A percentile compares a stretch with the other conserved stretches of the same genome.
These are phyloP conservation scores for Akanthomyces uredinophilus DNA, from an alignment of 2,329 filamentous ascomycete genomes.

Conservation along the genomic window DNA sequence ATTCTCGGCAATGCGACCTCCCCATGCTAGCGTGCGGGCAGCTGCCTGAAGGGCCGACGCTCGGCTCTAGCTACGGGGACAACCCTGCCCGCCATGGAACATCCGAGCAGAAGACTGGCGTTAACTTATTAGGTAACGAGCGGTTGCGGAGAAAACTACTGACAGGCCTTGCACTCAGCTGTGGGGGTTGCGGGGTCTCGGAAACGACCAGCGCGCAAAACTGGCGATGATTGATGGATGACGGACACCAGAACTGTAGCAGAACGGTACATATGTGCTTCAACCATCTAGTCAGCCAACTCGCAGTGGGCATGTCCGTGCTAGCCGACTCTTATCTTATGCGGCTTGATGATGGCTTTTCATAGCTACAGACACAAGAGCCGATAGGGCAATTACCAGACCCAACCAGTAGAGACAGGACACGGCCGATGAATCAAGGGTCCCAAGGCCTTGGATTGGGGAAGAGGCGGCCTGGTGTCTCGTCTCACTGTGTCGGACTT, in stretches of 20 bases:
- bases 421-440: not conserved
- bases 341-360: too few species aligned
- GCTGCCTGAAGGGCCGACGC: not conserved
- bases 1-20: not conserved
- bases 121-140: too few species aligned
- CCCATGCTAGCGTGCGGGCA: constrained; percentile 4
- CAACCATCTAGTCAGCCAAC: too few species aligned
- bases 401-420: not conserved
- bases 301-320: too few species aligned
- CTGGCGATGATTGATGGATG: not conserved
- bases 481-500: not conserved
- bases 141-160: constrained; percentile 2
- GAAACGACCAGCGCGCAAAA: not conserved
- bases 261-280: not conserved
- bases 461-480: not conserved
- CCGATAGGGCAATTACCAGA: too few species aligned
- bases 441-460: not conserved
- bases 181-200: constrained; percentile 1
- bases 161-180: not conserved
- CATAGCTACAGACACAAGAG: too few species aligned
- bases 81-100: not conserved
- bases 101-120: not conserved
- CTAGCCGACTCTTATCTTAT: too few species aligned
- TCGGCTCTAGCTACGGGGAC: not conserved
- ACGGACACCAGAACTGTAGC: not conserved